These are phyloP conservation scores for Trametes coccinea DNA, from an alignment of 768 basidiomycete genomes.

Conservation along the genomic window DNA sequence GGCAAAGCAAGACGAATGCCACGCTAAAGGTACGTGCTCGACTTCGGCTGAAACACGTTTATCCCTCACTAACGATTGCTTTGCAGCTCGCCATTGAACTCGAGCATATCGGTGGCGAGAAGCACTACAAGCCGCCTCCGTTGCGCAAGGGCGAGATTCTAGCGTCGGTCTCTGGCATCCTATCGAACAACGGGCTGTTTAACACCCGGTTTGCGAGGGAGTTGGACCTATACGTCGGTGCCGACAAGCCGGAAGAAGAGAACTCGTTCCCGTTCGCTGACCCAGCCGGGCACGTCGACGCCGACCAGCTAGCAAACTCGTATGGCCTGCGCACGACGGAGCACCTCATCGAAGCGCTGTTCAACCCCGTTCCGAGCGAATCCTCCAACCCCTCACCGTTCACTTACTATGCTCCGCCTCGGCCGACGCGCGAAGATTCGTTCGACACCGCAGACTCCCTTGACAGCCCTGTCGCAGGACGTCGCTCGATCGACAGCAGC, in stretches of 20 bases:
- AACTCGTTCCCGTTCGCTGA: slow-evolving; percentile 21
- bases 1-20: slow-evolving; percentile 78
- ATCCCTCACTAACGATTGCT: neutral
- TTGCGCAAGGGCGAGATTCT: slow-evolving; percentile 74
- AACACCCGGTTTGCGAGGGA: slow-evolving; percentile 49
- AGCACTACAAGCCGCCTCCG: slow-evolving; percentile 60
- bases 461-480: neutral
- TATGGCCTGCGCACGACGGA: slow-evolving; percentile 67
- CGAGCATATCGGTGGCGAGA: slow-evolving; percentile 54
- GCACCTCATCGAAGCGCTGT: slow-evolving; percentile 73
- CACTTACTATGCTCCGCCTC: slow-evolving; percentile 30
- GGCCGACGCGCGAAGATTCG: slow-evolving; percentile 8
- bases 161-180: slow-evolving; percentile 61
- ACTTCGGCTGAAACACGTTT: neutral
- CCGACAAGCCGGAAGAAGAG: slow-evolving; percentile 18
- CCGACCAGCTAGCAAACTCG: slow-evolving; percentile 46
- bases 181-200: slow-evolving; percentile 51
- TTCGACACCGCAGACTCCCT: neutral
- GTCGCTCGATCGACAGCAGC: slow-evolving; percentile 22
- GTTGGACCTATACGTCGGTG: slow-evolving; percentile 45
- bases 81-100: slow-evolving; percentile 59
- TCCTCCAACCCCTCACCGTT: slow-evolving; percentile 26
- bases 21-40: slow-evolving; percentile 59
- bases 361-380: slow-evolving; percentile 59
- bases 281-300: slow-evolving; percentile 28